Base-by-base conservation (phyloP, 2,329 filamentous ascomycete species). In the Diaporthe sp. region DNA sequence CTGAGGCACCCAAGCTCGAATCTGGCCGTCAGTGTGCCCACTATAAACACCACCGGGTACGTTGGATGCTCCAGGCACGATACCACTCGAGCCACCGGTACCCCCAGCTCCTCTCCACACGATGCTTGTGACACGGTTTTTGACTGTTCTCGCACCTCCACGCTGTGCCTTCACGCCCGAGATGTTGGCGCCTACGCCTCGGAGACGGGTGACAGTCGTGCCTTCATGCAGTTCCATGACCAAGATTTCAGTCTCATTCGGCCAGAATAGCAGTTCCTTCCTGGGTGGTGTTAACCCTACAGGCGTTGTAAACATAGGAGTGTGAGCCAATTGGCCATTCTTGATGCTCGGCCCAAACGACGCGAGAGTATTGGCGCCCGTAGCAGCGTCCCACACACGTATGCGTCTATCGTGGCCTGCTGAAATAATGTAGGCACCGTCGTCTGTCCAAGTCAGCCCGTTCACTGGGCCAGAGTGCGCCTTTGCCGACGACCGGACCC, bases 391-490 rank as follows among this genome's bases (percentile, higher is more conserved):
- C 96, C 96, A 98, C 1, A 98, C 94, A 6, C 96, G 90, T 76
- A 98, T 92, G 12, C 93, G 91, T 66, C 94, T 89, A 81, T 98
- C 97, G 74, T 97, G 93, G 0, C 95, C 96, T 2, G 94, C 90
- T 0, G 94, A 95, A 17, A 98, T 87, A 25, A 98, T 87, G 80
- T 93, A 92, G 19, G 86, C 87, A 0, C 95, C 95, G 80, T 95
- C 92, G 75, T 95, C 92, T 0, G 94, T 96, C 95, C 95, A 98
- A 0, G 92, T 88, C 10, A 98, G 86, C 1, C 94, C 94, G 76
- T 98, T 98, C 2, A 97, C 95, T 1, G 95, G 90, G 4, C 94
- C 95, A 15, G 89, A 88, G 80, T 98, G 96, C 0, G 96, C 95
- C 77, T 88, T 89, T 5, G 89, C 89, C 3, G 88, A 85, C 79